phyloP scores from a whole-genome alignment of 805 yeast genomes.

The Candida awuae region DNA sequence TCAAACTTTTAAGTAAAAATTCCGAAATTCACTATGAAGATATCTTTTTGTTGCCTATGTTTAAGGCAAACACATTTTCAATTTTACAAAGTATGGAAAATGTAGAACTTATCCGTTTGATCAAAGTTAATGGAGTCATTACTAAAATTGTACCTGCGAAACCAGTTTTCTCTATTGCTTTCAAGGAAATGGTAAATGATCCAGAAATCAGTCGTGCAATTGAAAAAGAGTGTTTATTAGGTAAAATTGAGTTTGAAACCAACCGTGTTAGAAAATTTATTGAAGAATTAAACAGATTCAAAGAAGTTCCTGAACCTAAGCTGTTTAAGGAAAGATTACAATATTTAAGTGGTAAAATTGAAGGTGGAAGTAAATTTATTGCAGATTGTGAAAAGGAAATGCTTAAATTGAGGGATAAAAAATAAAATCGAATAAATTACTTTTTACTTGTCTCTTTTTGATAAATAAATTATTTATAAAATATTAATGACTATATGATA shows the following conservation, averaged over 20 bases:
- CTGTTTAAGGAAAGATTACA: slow-evolving; percentile 54
- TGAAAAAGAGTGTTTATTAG: slow-evolving; percentile 53
- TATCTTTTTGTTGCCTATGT: slow-evolving; percentile 48
- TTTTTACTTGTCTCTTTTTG: neutral
- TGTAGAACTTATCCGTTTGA: slow-evolving; percentile 62
- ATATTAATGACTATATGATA: no score
- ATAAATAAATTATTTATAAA: no score
- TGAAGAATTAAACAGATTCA: slow-evolving; percentile 57
- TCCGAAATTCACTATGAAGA: slow-evolving; percentile 43
- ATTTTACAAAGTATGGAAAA: slow-evolving; percentile 68
- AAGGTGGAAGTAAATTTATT: slow-evolving; percentile 46
- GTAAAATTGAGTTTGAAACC: slow-evolving; percentile 51
- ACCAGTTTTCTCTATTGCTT: slow-evolving; percentile 79
- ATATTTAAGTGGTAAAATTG: slow-evolving; percentile 62
- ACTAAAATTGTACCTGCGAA: slow-evolving; percentile 65
- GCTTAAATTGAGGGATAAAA: slow-evolving; percentile 11
- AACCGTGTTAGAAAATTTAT: slow-evolving; percentile 58
- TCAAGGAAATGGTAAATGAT: slow-evolving; percentile 55
- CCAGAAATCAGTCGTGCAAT: slow-evolving; percentile 46
- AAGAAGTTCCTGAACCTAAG: slow-evolving; percentile 42
- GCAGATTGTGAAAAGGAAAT: slow-evolving; percentile 37
- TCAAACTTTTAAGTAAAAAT: slow-evolving; percentile 50
- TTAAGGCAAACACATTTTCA: slow-evolving; percentile 46
- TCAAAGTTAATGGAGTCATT: slow-evolving; percentile 71
- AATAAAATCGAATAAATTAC: neutral